Evolutionary conservation across 1,284 basidiomycete species (phyloP), one percentile per base, ranked within the genome.

Genomic region (Ganoderma multipileum): DNA sequence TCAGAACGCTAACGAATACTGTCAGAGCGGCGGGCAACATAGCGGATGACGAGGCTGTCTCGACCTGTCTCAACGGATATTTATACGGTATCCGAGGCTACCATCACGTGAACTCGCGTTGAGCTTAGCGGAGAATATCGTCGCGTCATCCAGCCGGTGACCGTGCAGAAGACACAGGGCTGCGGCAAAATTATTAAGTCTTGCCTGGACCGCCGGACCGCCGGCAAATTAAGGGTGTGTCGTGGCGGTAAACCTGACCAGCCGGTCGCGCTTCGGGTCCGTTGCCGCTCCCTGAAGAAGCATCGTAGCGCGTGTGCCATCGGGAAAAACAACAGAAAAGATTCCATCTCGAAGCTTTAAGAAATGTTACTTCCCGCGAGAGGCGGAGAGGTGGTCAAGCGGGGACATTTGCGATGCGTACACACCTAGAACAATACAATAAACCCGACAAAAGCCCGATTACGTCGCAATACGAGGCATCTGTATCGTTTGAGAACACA

Each of bases 1-100:
- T 47, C 18, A 72, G n/a, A 9, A 67, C n/a, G 39, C 58, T 23
- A 36, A 67, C 50, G 11, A 68, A 23, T 18, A n/a, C 38, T 36
- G 64, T 62, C 65, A 65, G 20, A 18, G 16, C 6, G 57, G 23
- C 12, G 47, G 33, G 26, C 47, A 23, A 28, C 44, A 38, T 63
- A 30, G 36, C 23, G 20, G 28, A 30, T 28, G 44, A 28, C 14
- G 33, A 41, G n/a, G 38, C 30, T 26, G n/a, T 18, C 39, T 12
- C 4, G 47, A 12, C 5, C 28, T 16, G 16, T 4, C 4, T 8
- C n/a, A 14, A 11, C 16, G 23, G n/a, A 14, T 5, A 5, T 38
- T 36, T 63, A 50, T 63, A 63, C 30, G 9, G 3, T 28, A 2
- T 11, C 5, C 1, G 1, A 7, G n/a, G 16, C 3, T 20, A 7